Conservation (phyloP, 2,329 filamentous ascomycete species). For the Cytospora piceae region DNA sequence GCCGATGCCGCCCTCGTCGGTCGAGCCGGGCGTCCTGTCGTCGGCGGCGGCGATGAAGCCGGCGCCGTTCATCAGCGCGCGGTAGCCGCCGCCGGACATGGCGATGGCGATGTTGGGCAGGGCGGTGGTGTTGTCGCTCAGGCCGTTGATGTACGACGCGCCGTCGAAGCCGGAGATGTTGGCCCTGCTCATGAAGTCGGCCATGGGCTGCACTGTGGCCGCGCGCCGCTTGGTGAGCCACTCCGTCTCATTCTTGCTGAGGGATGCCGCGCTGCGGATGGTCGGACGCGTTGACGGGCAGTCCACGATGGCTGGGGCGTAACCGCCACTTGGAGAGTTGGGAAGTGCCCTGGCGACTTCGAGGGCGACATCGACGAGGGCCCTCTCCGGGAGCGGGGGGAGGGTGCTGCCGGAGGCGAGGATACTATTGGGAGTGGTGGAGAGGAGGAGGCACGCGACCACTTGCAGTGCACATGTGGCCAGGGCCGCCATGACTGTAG, state of each 20-base stretch:
- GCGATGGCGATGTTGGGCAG: slow-evolving; percentile 71
- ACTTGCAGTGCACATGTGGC: slow-evolving; percentile 1
- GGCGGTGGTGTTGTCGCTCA: slow-evolving; percentile 62
- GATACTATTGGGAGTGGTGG: slow-evolving; percentile 4
- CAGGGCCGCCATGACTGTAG: slow-evolving; percentile 3
- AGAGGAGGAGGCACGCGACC: slow-evolving; percentile 13
- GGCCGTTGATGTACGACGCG: slow-evolving; percentile 68
- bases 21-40: slow-evolving; percentile 66
- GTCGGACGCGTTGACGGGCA: slow-evolving; percentile 73
- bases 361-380: slow-evolving; percentile 16
- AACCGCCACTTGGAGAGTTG: slow-evolving; percentile 58
- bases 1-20: slow-evolving; percentile 69
- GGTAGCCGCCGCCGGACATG: slow-evolving; percentile 81
- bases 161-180: slow-evolving; percentile 80
- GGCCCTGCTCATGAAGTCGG: slow-evolving; percentile 70
- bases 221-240: slow-evolving; percentile 76
- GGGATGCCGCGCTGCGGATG: slow-evolving; percentile 63
- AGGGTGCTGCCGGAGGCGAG: slow-evolving; percentile 12
- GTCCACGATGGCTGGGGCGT: slow-evolving; percentile 68
- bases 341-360: slow-evolving; percentile 40
- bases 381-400: slow-evolving; percentile 8
- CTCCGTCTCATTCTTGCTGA: slow-evolving; percentile 71
- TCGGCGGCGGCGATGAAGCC: slow-evolving; percentile 82
- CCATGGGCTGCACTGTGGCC: slow-evolving; percentile 76
- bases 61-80: slow-evolving; percentile 83